Conservation (phyloP, 495 filamentous ascomycete genomes). For the Xylaria cubensis region DNA sequence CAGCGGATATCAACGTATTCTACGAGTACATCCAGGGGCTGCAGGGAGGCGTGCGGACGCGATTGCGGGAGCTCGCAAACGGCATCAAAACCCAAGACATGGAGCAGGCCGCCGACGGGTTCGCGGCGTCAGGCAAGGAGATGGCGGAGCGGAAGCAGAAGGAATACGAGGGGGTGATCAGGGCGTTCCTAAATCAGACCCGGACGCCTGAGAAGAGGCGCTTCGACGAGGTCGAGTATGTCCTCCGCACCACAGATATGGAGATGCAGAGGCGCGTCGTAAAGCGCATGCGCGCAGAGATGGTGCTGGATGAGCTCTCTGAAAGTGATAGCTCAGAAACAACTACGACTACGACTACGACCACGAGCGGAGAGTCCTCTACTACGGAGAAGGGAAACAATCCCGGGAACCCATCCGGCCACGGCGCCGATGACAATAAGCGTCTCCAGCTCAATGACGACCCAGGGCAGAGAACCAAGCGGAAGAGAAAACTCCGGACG, state of each 20-base stretch:
- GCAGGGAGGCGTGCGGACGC: constrained; percentile 68
- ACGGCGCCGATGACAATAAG: constrained; percentile 44
- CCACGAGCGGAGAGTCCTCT: constrained; percentile 27
- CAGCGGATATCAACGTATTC: constrained; percentile 67
- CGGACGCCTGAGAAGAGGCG: constrained; percentile 40
- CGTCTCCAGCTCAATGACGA: constrained; percentile 51
- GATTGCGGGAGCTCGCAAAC: constrained; percentile 67
- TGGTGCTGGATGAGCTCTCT: constrained; percentile 52
- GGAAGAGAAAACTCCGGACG: constrained; percentile 62
- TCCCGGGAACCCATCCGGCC: constrained; percentile 25
- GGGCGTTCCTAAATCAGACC: constrained; percentile 46
- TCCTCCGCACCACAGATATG: constrained; percentile 50
- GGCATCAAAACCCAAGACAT: constrained; percentile 59
- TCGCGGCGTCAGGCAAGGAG: constrained; percentile 47
- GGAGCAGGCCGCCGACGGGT: constrained; percentile 51
- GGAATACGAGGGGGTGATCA: constrained; percentile 64
- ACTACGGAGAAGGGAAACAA: constrained; percentile 34
- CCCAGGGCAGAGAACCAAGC: constrained; percentile 51
- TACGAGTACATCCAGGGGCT: constrained; percentile 74
- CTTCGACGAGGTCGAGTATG: constrained; percentile 56
- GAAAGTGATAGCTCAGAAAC: constrained; percentile 47
- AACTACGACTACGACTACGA: constrained; percentile 36
- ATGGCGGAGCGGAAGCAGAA: constrained; percentile 50
- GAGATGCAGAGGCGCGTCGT: constrained; percentile 54
- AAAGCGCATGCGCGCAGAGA: constrained; percentile 58